Evolutionary conservation across 805 yeast genomes (phyloP).

Genomic region (Schwanniomyces sp.): DNA sequence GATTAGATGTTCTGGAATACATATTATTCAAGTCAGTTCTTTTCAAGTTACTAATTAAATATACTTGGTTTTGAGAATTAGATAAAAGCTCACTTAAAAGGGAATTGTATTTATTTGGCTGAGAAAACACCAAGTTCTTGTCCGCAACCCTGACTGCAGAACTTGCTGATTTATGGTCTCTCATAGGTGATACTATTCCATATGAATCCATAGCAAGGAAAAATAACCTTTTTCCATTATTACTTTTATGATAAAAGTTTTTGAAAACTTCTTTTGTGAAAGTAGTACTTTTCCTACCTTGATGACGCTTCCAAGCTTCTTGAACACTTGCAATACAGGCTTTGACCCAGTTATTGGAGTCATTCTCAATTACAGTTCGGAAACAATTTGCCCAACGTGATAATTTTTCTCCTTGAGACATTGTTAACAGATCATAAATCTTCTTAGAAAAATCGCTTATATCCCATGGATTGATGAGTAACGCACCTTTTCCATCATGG

Average conservation of each 20-base stretch:
- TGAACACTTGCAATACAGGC: slow-evolving; percentile 55
- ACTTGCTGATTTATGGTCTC: slow-evolving; percentile 16
- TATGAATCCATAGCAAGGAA: slow-evolving; percentile 53
- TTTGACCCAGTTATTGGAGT: slow-evolving; percentile 74
- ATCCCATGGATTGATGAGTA: slow-evolving; percentile 92
- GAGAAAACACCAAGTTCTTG: slow-evolving; percentile 37
- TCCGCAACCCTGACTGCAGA: slow-evolving; percentile 20
- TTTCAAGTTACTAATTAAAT: slow-evolving; percentile 65
- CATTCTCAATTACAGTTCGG: slow-evolving; percentile 60
- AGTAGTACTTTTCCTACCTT: slow-evolving; percentile 21
- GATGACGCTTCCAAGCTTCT: slow-evolving; percentile 37
- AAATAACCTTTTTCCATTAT: slow-evolving; percentile 43
- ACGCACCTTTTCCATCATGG: slow-evolving; percentile 54
- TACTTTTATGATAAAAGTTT: slow-evolving; percentile 23
- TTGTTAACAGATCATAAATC: slow-evolving; percentile 62
- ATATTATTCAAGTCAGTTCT: slow-evolving; percentile 64
- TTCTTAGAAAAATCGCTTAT: slow-evolving; percentile 60
- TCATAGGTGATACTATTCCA: slow-evolving; percentile 21
- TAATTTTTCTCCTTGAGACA: slow-evolving; percentile 58
- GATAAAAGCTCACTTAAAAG: slow-evolving; percentile 59
- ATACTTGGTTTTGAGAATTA: slow-evolving; percentile 65
- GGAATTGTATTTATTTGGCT: slow-evolving; percentile 57
- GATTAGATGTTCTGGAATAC: slow-evolving; percentile 62
- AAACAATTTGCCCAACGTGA: slow-evolving; percentile 63
- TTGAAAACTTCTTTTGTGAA: slow-evolving; percentile 35